Evolutionary conservation across 352 stramenopile species (phyloP), one percentile per base, ranked within the genome.

Genomic region (Globisporangium okanoganense): DNA sequence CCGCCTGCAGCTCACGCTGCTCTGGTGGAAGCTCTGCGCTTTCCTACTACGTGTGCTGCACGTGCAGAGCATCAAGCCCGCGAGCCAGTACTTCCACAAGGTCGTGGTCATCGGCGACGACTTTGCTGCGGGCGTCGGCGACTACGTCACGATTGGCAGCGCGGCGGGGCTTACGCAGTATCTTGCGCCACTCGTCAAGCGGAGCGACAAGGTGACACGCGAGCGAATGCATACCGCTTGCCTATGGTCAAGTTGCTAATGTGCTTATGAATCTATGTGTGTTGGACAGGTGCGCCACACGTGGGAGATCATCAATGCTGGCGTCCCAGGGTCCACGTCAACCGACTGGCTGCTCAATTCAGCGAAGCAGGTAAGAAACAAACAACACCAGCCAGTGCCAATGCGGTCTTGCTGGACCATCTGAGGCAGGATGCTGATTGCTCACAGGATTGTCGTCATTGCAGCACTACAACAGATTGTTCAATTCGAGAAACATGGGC

Each of bases 81-180:
- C 73, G 18, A 78, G 56, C 50, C 69, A 95, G 64, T 95, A 85
- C 56, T 82, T 83, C 52, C 85, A 95, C 70, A 95, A 95, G 62
- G 71, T 88, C 43, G 80, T 93, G 56, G 67, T 95, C 59, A 87
- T 95, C 61, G 85, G 83, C 36, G 85, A 95, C 58, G 85, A 91
- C 67, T 95, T 95, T 61, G 85, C 83, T 35, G 83, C 85, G 3
- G 85, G 83, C 3, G 60, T 92, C 33, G 83, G 85, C 53, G 85
- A 95, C 67, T 91, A 87, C 59, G 65, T 95, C 51, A 88, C 78
- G 8, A 67, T 93, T 41, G 72, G 69, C 29, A 71, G 56, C 25
- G 53, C 65, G 22, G 81, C 70, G 0, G 83, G 81, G 7, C 64
- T 93, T 33, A 72, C 83, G 12, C 56, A 73, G 38, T 76, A 92